These are phyloP conservation scores for Spinacia oleracea DNA, from an alignment of 179 eudicot species.

Conservation along the genomic window DNA sequence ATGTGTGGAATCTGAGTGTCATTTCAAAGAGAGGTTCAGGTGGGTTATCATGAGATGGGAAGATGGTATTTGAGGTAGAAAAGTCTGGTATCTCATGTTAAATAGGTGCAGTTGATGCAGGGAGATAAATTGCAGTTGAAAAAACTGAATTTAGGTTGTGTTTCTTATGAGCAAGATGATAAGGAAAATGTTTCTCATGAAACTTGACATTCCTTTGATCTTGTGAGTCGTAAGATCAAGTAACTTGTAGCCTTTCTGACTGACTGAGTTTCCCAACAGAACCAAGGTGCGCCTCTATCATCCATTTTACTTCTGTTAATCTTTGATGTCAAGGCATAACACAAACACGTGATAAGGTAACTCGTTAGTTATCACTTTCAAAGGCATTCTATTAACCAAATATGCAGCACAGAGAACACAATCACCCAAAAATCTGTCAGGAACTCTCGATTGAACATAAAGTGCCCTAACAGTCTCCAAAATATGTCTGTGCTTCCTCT, in stretches of 20 bases:
- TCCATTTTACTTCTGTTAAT: background rate
- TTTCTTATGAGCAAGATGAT: background rate
- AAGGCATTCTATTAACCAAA: background rate
- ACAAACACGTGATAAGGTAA: background rate
- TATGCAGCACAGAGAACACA: background rate
- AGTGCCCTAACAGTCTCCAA: background rate
- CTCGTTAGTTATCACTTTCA: background rate
- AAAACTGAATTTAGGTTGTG: background rate
- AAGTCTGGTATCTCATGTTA: no score
- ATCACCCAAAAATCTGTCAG: background rate
- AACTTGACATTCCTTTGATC: background rate
- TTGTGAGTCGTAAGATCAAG: background rate
- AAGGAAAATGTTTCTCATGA: slow-evolving; percentile 5
- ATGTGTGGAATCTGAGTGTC: no score
- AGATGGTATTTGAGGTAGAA: no score
- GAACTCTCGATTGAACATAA: background rate
- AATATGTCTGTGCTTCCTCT: slow-evolving; percentile 1
- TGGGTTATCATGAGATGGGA: no score
- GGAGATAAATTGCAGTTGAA: background rate
- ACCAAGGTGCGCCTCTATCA: background rate
- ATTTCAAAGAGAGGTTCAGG: no score
- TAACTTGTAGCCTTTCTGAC: slow-evolving; percentile 3
- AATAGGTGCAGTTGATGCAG: background rate
- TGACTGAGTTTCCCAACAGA: slow-evolving; percentile 1
- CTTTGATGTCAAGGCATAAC: background rate